Evolutionary conservation across 768 basidiomycete genomes (phyloP).

Genomic region (Clitopilus passeckerianus): DNA sequence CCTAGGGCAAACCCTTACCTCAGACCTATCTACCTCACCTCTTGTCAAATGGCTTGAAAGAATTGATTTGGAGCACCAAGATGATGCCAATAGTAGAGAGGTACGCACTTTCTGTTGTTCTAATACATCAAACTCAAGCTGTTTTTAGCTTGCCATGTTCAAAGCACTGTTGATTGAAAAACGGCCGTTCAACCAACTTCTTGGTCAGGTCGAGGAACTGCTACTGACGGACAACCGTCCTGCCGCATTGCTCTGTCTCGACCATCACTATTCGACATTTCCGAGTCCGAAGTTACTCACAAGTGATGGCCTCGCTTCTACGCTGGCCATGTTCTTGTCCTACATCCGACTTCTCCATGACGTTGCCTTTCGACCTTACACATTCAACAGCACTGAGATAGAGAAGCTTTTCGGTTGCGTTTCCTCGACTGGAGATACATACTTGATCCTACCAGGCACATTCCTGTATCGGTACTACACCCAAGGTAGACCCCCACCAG

Average conservation of each 20-base stretch:
- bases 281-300: constrained; percentile 17
- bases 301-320: constrained; percentile 18
- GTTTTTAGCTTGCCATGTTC: constrained; percentile 16
- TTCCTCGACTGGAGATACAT: constrained; percentile 19
- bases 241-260: constrained; percentile 38
- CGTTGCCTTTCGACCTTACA: constrained; percentile 21
- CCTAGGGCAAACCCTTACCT: neutral
- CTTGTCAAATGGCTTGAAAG: neutral
- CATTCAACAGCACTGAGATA: constrained; percentile 13
- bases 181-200: constrained; percentile 15
- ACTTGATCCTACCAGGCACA: constrained; percentile 19
- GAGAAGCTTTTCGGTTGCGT: constrained; percentile 30
- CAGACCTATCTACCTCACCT: neutral
- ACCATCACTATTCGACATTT: constrained; percentile 29
- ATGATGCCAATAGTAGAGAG: constrained; percentile 14
- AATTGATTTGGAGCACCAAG: constrained; percentile 11
- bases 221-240: constrained; percentile 15
- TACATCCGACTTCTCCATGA: constrained; percentile 29
- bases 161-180: constrained; percentile 12
- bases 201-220: constrained; percentile 26
- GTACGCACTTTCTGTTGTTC: neutral
- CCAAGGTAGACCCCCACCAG: neutral
- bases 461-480: constrained; percentile 12
- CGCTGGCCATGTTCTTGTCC: constrained; percentile 26
- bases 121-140: neutral